phyloP scores from a whole-genome alignment of 345 rosid genomes.

The Hibiscus tridactylites region DNA sequence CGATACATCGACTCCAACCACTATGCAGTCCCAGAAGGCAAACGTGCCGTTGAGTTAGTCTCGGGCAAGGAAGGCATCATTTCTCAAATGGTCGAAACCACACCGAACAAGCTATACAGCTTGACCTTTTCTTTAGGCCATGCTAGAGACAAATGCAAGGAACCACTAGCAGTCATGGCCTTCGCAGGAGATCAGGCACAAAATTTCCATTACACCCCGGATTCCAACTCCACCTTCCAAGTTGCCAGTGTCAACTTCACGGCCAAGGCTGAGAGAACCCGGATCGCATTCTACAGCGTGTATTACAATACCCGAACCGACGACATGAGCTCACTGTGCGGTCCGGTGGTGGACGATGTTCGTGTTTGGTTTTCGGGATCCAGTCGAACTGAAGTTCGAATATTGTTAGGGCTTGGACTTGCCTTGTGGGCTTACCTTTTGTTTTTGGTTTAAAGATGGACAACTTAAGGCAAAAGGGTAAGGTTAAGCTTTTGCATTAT shows the following conservation, averaged over 20 bases:
- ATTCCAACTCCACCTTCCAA: slow-evolving; percentile 67
- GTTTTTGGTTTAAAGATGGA: slow-evolving; percentile 31
- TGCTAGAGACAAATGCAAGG: slow-evolving; percentile 82
- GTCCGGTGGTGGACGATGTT: slow-evolving; percentile 92
- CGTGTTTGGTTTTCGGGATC: slow-evolving; percentile 69
- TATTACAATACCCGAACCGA: slow-evolving; percentile 89
- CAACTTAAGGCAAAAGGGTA: background rate
- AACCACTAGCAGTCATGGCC: slow-evolving; percentile 83
- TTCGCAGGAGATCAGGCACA: slow-evolving; percentile 91
- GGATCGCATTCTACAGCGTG: slow-evolving; percentile 84
- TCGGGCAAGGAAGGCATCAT: slow-evolving; percentile 98
- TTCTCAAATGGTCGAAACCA: slow-evolving; percentile 88
- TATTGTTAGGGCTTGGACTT: slow-evolving; percentile 22
- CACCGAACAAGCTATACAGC: slow-evolving; percentile 39
- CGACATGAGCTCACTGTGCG: slow-evolving; percentile 94
- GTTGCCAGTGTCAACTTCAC: slow-evolving; percentile 62
- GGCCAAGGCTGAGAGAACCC: slow-evolving; percentile 74
- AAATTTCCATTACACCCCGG: slow-evolving; percentile 65
- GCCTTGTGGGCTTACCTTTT: slow-evolving; percentile 26
- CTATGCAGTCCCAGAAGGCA: slow-evolving; percentile 71
- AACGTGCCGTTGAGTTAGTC: slow-evolving; percentile 77
- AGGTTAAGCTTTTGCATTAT: background rate
- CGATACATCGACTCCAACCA: slow-evolving; percentile 84
- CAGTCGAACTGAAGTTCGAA: slow-evolving; percentile 19
- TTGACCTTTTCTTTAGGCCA: slow-evolving; percentile 73